These are phyloP conservation scores for Monilinia aucupariae DNA, from an alignment of 2,329 filamentous ascomycete species.

Conservation along the genomic window DNA sequence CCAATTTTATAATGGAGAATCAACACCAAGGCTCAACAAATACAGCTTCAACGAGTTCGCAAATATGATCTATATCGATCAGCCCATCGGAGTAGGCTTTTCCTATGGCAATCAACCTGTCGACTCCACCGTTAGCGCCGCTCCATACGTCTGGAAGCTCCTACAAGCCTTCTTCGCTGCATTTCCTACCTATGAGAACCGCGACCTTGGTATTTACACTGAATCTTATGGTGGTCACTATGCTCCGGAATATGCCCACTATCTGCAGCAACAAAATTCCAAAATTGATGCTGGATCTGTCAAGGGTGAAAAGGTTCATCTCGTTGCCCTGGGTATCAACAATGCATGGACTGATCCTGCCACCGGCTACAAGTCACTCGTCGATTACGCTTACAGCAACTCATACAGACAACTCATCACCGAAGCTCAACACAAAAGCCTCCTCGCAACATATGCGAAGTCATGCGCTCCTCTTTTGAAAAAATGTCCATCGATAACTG, in stretches of 20 bases:
- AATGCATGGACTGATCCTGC: conserved; percentile 47
- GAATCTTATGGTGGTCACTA: conserved; percentile 54
- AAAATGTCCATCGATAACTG: conserved; percentile 44
- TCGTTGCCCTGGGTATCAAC: conserved; percentile 36
- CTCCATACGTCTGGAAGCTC: conserved; percentile 50
- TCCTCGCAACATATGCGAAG: conserved; percentile 35
- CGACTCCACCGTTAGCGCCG: conserved; percentile 43
- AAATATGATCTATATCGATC: conserved; percentile 40
- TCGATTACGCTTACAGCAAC: conserved; percentile 32
- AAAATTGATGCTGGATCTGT: conserved; percentile 42
- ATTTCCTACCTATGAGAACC: conserved; percentile 58
- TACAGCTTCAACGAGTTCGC: conserved; percentile 39
- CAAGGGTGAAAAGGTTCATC: conserved; percentile 33
- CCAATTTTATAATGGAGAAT: conserved; percentile 38
- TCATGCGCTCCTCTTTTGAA: conserved; percentile 39
- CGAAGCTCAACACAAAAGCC: conserved; percentile 31
- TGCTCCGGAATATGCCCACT: conserved; percentile 50
- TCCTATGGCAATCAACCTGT: conserved; percentile 41
- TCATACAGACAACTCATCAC: conserved; percentile 41
- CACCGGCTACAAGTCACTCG: conserved; percentile 43
- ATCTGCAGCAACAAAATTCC: conserved; percentile 53
- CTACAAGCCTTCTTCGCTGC: conserved; percentile 56
- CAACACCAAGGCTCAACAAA: conserved; percentile 39
- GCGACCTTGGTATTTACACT: conserved; percentile 50
- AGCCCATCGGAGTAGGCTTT: conserved; percentile 40